A percentile compares a stretch with the other conserved stretches of the same genome.
These are phyloP conservation scores for Cercospora canescens DNA, from an alignment of 2,329 filamentous ascomycete species.

Conservation along the genomic window DNA sequence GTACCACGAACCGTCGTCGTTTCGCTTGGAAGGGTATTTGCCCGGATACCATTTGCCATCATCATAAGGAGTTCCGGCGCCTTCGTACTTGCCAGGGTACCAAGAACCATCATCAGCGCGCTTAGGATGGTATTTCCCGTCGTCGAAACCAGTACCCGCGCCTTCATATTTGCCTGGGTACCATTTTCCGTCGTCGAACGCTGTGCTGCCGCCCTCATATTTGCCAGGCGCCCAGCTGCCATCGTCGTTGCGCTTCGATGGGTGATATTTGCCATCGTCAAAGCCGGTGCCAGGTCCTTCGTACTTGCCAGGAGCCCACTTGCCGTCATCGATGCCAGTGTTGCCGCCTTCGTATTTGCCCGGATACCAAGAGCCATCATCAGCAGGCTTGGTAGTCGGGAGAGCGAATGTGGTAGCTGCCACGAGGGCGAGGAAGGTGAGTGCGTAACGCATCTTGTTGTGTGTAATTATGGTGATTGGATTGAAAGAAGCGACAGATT, in stretches of 20 bases:
- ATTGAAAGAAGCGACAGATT: background rate
- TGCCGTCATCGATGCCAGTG: slow-evolving; percentile 1
- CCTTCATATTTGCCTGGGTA: background rate
- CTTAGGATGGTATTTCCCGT: background rate
- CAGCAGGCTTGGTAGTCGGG: background rate
- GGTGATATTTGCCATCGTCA: background rate
- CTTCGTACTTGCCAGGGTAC: background rate
- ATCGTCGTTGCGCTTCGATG: background rate
- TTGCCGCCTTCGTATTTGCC: background rate
- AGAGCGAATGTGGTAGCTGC: background rate
- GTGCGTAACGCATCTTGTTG: background rate
- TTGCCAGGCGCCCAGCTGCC: background rate
- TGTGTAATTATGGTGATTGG: background rate
- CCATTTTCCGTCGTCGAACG: slow-evolving; percentile 1
- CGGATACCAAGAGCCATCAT: background rate
- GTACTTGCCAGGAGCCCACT: background rate
- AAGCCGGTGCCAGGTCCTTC: background rate
- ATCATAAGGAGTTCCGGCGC: background rate
- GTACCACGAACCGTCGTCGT: background rate
- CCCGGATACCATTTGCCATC: background rate
- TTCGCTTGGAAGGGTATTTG: background rate
- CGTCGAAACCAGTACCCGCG: background rate
- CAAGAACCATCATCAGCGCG: background rate
- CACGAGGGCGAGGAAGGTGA: background rate
- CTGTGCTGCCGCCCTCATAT: background rate